Evolutionary conservation across 306 rosid species (phyloP).

Genomic region (Casuarina cunninghamiana): DNA sequence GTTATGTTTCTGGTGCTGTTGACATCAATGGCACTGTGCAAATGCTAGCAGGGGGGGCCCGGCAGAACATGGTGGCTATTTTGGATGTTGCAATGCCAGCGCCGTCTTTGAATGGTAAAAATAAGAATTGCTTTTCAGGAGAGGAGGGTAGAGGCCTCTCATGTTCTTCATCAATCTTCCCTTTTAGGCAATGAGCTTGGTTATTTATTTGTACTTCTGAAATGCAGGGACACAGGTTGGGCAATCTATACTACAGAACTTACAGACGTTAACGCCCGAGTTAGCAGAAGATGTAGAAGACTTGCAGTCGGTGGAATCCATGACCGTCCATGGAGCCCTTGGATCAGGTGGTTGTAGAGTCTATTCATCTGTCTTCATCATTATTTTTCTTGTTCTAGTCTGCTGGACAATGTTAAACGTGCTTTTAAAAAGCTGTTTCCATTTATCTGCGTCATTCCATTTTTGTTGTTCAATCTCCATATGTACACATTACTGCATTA

Average conservation of each 20-base stretch:
- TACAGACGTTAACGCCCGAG: slow-evolving; percentile 79
- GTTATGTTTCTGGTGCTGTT: slow-evolving; percentile 62
- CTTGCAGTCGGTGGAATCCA: slow-evolving; percentile 56
- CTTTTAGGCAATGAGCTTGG: slow-evolving; percentile 25
- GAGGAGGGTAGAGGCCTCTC: too few relatives aligned
- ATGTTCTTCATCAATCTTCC: background rate
- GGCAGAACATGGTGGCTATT: slow-evolving; percentile 78
- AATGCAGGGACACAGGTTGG: slow-evolving; percentile 50
- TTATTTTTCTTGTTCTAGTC: slow-evolving; percentile 13
- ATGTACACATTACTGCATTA: background rate
- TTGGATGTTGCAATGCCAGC: slow-evolving; percentile 88
- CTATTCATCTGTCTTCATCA: background rate
- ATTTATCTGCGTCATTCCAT: background rate
- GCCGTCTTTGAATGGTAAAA: slow-evolving; percentile 67
- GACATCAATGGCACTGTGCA: slow-evolving; percentile 65
- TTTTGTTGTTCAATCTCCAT: background rate
- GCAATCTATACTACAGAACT: slow-evolving; percentile 45
- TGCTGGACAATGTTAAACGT: background rate
- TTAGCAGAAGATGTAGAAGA: slow-evolving; percentile 56
- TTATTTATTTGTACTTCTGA: slow-evolving; percentile 31
- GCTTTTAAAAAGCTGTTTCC: background rate
- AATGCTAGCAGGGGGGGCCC: slow-evolving; percentile 67
- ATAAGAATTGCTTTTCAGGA: slow-evolving; percentile 6
- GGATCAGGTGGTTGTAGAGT: slow-evolving; percentile 53
- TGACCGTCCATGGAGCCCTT: slow-evolving; percentile 71